Evolutionary conservation across 768 basidiomycete species (phyloP), one percentile per base, ranked within the genome.

Genomic region (Suillus americanus): DNA sequence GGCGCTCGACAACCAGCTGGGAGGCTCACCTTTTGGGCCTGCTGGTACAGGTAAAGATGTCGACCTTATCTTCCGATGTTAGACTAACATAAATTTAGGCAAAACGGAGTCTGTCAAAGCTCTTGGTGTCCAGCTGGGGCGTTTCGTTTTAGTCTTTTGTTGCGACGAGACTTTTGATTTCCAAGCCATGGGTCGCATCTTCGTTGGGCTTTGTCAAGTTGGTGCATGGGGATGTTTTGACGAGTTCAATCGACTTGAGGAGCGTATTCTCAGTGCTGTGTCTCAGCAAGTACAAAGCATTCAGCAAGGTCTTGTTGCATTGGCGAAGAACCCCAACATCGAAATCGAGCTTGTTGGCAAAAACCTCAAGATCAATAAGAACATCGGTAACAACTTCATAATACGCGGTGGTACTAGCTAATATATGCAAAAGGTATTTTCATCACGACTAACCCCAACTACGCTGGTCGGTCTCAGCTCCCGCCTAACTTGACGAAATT

Each of bases 31-130:
- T 4, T 99, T 99, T 74, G 97, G 97, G 20, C 97, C 97, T 59
- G 97, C 97, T 23, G 97, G 97, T 76, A 99, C 97, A 64, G 95
- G 95, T 89, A 67, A 70, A 80, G 69, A 62, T 40, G 56, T 10
- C 7, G 25, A 16, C 33, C 46, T 66, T 61, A 50, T 35, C 64
- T 14, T 43, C 45, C 9, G 28, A 28, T 40, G 41, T 64, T 61
- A 62, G 65, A 30, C 65, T 65, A 14, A 65, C 62, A 51, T 61
- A 51, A 40, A 23, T 43, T 55, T 69, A 94, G 95, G 96, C 37
- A 99, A 99, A 81, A 99, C 97, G 0, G 97, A 99, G 78, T 99
- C 97, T 2, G 97, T 99, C 74, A 99, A 99, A 78, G 96, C 97
- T 2, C 88, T 99, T 25, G 97, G 97, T 59, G 94, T 98, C 2